Evolutionary conservation across 345 rosid genomes (phyloP), one percentile per base, ranked within the genome.

Genomic region (Gossypium raimondii): DNA sequence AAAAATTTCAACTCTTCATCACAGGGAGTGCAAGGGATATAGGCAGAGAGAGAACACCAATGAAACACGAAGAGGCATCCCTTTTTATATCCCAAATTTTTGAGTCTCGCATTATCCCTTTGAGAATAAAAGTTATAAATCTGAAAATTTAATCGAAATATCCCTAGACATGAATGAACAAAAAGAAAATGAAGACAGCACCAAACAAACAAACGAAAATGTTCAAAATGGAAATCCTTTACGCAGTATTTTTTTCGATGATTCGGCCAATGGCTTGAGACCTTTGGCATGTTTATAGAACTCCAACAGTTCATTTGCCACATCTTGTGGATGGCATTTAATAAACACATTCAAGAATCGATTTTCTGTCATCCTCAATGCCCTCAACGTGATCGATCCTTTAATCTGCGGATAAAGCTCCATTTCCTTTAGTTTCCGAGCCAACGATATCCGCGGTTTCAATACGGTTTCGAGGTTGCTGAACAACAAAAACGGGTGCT

Each of bases 221-320:
- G 73, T 7, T 80, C 82, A 91, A 76, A 88, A 93, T 43, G 98
- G 97, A 76, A 91, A 90, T 22, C 97, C 92, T 82, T 78, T 83
- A 56, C 27, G 77, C 22, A 76, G 10, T 9, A 6, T 53, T 74
- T 81, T 91, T 84, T 76, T 93, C 4, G 92, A 90, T 75, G 80
- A 63, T 51, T 64, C 85, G 29, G 92, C 98, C 75, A 93, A 87
- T 76, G 92, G 81, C 86, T 85, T 93, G 63, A 78, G 38, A 62
- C 81, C 70, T 80, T 85, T 91, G 12, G 86, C 84, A 38, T 59
- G 76, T 79, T 65, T 63, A 60, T 87, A 93, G 60, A 78, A 75
- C 45, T 82, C 89, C 87, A 86, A 83, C 80, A 93, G 71, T 73
- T 91, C 88, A 24, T 60, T 75, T 18, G 84, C 89, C 84, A 87